Percentiles rank a stretch among this genome's conserved stretches.
Evolutionary conservation across 2,329 filamentous ascomycete genomes (phyloP).

Genomic region (Oidium heveae): DNA sequence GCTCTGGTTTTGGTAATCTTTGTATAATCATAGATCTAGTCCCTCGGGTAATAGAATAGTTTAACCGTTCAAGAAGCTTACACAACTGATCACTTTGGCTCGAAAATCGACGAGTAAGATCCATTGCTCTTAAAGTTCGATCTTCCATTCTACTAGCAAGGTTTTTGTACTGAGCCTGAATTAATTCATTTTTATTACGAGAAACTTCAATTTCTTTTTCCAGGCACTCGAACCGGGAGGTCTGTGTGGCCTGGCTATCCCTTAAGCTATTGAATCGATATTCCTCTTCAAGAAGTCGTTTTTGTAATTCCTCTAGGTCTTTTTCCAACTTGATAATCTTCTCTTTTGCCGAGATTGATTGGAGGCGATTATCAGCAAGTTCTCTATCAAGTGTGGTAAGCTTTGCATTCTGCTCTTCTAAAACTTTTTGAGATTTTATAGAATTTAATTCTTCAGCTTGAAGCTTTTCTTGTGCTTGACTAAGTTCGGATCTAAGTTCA

Average conservation of each 20-base stretch:
- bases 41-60: conserved; percentile 56
- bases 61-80: conserved; percentile 62
- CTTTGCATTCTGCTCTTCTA: conserved; percentile 28
- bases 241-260: conserved; percentile 46
- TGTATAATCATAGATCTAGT: conserved; percentile 51
- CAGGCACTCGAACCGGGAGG: conserved; percentile 48
- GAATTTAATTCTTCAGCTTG: conserved; percentile 25
- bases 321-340: conserved; percentile 65
- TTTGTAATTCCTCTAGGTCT: conserved; percentile 54
- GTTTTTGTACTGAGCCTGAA: conserved; percentile 25
- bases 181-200: conserved; percentile 34
- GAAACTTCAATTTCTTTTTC: conserved; percentile 50
- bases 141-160: conserved; percentile 36
- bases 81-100: conserved; percentile 64
- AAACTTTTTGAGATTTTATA: conserved; percentile 26
- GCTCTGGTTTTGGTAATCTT: conserved; percentile 36
- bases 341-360: conserved; percentile 40
- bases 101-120: conserved; percentile 63
- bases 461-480: conserved; percentile 25
- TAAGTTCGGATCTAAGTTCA: conserved; percentile 31
- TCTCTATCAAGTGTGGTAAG: conserved; percentile 28
- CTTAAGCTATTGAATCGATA: conserved; percentile 38
- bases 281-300: conserved; percentile 53
- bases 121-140: conserved; percentile 49
- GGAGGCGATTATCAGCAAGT: conserved; percentile 36